These are phyloP conservation scores for Pachysandra terminalis DNA, from an alignment of 164 flowering plant species.

Conservation along the genomic window DNA sequence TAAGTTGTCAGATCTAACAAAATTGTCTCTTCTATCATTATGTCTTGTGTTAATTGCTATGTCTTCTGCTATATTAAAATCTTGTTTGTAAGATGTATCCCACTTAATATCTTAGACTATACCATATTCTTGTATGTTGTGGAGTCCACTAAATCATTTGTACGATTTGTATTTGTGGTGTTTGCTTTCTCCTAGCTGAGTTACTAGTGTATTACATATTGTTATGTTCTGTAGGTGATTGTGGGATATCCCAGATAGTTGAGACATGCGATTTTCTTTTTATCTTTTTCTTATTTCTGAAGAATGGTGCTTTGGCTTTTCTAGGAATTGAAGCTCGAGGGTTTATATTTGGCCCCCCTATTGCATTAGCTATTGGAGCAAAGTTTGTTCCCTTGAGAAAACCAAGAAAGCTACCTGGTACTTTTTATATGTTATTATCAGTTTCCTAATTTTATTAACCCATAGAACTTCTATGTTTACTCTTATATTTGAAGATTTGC, in stretches of 20 bases:
- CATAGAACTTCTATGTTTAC: not conserved
- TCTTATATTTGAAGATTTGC: not conserved
- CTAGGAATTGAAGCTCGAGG: constrained; percentile 95
- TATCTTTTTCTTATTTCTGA: no score
- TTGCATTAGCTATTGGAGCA: constrained; percentile 95
- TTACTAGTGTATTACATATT: not conserved
- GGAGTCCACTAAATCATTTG: not conserved
- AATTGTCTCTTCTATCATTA: no score
- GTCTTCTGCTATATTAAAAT: no score
- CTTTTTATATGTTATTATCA: not conserved
- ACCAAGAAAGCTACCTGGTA: constrained; percentile 94
- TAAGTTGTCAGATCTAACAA: no score
- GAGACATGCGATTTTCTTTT: not conserved
- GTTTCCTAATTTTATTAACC: not conserved
- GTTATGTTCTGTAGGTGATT: not conserved
- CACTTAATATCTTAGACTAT: not conserved
- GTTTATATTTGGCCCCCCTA: constrained; percentile 92
- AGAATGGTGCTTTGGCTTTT: constrained; percentile 9
- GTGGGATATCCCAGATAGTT: not conserved
- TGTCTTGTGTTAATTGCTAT: no score
- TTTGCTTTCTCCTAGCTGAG: not conserved
- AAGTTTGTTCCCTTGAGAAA: constrained; percentile 96
- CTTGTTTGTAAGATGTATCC: not conserved
- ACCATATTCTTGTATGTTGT: not conserved
- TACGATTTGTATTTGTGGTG: not conserved